Evolutionary conservation across 345 rosid species (phyloP).

Genomic region (Pistacia integerrima): DNA sequence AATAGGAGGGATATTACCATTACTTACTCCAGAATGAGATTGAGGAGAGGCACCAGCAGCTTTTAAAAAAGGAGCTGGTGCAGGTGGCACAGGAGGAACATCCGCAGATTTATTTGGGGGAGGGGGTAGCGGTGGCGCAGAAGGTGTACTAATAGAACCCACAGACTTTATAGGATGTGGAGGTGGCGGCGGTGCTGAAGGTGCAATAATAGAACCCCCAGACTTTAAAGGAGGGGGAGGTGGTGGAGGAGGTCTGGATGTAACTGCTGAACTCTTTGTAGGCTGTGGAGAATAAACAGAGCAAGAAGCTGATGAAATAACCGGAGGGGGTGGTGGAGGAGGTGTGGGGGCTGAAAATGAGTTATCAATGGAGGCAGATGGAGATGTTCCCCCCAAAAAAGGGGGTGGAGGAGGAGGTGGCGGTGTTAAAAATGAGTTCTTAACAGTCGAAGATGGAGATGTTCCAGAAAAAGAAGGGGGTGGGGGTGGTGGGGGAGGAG

Average conservation of each 20-base stretch:
- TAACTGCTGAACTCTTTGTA: conserved; percentile 20
- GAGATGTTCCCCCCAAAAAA: conserved; percentile 14
- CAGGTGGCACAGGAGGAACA: conserved; percentile 59
- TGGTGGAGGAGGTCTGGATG: conserved; percentile 47
- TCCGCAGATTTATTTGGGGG: conserved; percentile 20
- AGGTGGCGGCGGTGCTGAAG: conserved; percentile 35
- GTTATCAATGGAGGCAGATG: not conserved
- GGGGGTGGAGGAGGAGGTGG: conserved; percentile 19
- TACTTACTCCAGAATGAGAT: conserved; percentile 38
- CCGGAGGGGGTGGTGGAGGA: conserved; percentile 32
- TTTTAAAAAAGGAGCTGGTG: conserved; percentile 43
- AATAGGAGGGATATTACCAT: conserved; percentile 60
- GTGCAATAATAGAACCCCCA: conserved; percentile 18
- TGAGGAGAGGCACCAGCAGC: conserved; percentile 22
- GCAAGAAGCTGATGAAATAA: conserved; percentile 27
- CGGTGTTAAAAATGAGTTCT: conserved; percentile 10
- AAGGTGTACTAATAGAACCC: conserved; percentile 22
- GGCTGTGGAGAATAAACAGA: conserved; percentile 29
- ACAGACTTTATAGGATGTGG: conserved; percentile 25
- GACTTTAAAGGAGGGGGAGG: conserved; percentile 46
- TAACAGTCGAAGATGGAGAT: conserved; percentile 16
- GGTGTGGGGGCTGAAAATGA: conserved; percentile 24
- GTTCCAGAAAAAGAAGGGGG: conserved; percentile 9
- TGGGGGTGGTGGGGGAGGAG: conserved; percentile 24
- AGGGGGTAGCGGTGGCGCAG: conserved; percentile 37